Evolutionary conservation across 2,329 filamentous ascomycete species (phyloP).

Genomic region (Mycogone perniciosa): DNA sequence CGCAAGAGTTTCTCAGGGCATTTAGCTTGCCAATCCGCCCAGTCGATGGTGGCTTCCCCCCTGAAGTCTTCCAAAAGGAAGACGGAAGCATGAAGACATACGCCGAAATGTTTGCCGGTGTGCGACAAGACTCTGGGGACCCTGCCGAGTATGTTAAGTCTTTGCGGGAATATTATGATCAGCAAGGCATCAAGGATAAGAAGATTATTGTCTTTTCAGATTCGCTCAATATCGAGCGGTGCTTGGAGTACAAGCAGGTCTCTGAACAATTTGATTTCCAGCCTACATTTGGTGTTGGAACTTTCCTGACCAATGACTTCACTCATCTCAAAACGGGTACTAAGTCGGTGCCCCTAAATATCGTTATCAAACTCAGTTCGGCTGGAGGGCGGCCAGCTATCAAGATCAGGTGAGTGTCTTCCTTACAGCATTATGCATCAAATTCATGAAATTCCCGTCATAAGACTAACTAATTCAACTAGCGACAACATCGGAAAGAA

Average conservation of each 20-base stretch:
- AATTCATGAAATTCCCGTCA: not conserved
- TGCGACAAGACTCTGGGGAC: conserved; percentile 87
- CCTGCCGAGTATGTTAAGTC: conserved; percentile 71
- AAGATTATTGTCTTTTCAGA: conserved; percentile 96
- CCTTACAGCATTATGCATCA: not conserved
- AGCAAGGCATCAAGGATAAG: conserved; percentile 65
- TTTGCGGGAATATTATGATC: conserved; percentile 76
- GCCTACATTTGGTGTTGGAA: conserved; percentile 89
- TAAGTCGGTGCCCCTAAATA: conserved; percentile 89
- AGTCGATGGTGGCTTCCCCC: conserved; percentile 35
- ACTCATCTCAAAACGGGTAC: conserved; percentile 61
- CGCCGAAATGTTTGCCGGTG: conserved; percentile 74
- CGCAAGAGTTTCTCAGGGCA: conserved; percentile 75
- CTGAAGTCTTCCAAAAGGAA: conserved; percentile 35
- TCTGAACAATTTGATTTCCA: conserved; percentile 76
- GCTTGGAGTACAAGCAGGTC: conserved; percentile 80
- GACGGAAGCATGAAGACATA: conserved; percentile 54
- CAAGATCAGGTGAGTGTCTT: conserved; percentile 62
- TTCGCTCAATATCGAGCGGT: conserved; percentile 84
- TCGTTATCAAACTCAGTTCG: conserved; percentile 93
- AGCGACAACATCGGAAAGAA: conserved; percentile 88
- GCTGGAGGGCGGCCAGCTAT: conserved; percentile 75
- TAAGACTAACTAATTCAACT: not conserved
- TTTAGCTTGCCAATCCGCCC: conserved; percentile 62
- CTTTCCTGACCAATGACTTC: conserved; percentile 95